These are phyloP conservation scores for Lachancea dasiensis DNA, from an alignment of 805 yeast genomes.

Conservation along the genomic window DNA sequence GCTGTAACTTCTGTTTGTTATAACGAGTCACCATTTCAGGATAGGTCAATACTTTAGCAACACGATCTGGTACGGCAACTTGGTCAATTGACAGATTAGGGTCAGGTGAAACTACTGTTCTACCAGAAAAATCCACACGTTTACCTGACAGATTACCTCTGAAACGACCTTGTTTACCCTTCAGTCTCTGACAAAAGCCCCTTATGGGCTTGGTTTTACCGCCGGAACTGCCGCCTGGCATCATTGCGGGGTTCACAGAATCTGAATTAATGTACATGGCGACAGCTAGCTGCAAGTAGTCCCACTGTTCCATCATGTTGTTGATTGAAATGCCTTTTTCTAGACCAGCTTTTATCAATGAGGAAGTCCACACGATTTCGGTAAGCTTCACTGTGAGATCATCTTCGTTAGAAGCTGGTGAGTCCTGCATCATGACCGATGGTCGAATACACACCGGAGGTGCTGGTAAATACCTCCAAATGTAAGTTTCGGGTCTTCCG, in stretches of 20 bases:
- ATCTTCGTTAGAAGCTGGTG: conserved; percentile 90
- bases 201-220: conserved; percentile 69
- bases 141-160: conserved; percentile 97
- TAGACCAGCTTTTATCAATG: conserved; percentile 87
- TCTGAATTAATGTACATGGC: conserved; percentile 98
- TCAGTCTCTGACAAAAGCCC: conserved; percentile 93
- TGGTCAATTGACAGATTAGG: conserved; percentile 93
- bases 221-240: conserved; percentile 57
- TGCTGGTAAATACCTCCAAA: conserved; percentile 96
- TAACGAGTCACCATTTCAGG: conserved; percentile 93
- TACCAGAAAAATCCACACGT: conserved; percentile 96
- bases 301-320: conserved; percentile 98
- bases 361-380: conserved; percentile 95
- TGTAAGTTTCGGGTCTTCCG: conserved; percentile 92
- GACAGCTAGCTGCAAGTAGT: conserved; percentile 85
- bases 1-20: conserved; percentile 71
- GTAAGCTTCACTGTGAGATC: conserved; percentile 93
- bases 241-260: conserved; percentile 72
- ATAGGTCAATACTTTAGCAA: conserved; percentile 90
- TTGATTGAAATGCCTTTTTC: conserved; percentile 92
- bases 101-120: conserved; percentile 98
- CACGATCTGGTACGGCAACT: conserved; percentile 97
- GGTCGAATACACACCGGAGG: conserved; percentile 99
- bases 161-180: conserved; percentile 98
- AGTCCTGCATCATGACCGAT: conserved; percentile 86